phyloP scores from a whole-genome alignment of 768 basidiomycete genomes.

The Tulasnella sp. region DNA sequence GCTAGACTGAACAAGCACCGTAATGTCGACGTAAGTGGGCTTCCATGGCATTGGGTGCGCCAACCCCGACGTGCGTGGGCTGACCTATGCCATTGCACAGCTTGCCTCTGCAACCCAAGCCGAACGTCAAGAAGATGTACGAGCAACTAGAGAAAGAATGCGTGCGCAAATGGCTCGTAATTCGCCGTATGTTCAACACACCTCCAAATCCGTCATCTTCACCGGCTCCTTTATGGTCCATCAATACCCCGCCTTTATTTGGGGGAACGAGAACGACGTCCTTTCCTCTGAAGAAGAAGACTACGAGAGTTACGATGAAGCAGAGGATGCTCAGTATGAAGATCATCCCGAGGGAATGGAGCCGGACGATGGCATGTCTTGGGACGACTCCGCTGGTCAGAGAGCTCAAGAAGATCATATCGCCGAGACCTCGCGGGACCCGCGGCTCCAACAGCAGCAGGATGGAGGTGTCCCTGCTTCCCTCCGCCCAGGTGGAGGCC shows the following conservation, averaged over 20 bases:
- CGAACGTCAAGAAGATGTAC: constrained; percentile 57
- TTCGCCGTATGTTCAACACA: constrained; percentile 31
- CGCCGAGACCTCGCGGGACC: not conserved
- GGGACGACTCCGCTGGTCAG: constrained; percentile 71
- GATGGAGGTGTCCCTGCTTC: constrained; percentile 4
- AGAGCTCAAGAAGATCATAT: constrained; percentile 42
- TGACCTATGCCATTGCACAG: constrained; percentile 40
- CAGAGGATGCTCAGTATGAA: constrained; percentile 48
- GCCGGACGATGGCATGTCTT: constrained; percentile 77
- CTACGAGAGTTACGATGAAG: constrained; percentile 59
- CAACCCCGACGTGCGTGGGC: not conserved
- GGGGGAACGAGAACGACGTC: constrained; percentile 68
- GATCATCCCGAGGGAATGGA: constrained; percentile 62
- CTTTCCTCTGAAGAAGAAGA: constrained; percentile 57
- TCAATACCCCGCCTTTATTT: constrained; percentile 77
- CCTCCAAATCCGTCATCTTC: constrained; percentile 62
- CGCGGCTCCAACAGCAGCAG: constrained; percentile 18
- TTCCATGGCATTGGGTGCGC: not conserved
- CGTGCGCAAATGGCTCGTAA: constrained; percentile 39
- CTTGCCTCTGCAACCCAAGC: constrained; percentile 70
- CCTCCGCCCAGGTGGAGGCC: constrained; percentile 9
- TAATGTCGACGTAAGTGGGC: constrained; percentile 81
- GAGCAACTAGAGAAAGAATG: constrained; percentile 52
- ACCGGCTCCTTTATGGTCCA: constrained; percentile 58
- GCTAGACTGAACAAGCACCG: constrained; percentile 95